Base-by-base conservation (phyloP, 805 yeast genomes). In the Wickerhamiella dianesei region DNA sequence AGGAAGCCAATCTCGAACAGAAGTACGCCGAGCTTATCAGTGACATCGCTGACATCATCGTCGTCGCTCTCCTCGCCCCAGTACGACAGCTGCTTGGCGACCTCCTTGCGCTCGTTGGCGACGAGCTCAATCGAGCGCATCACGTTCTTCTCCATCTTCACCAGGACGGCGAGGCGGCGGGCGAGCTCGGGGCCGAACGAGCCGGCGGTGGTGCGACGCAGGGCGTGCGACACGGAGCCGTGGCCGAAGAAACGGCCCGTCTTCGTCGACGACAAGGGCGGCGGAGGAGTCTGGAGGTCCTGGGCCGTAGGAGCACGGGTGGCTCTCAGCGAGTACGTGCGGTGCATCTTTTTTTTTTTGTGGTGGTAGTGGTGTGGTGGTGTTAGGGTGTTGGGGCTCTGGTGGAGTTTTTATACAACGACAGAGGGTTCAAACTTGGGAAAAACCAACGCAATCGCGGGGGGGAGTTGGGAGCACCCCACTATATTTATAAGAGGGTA, bases 61-160 rank as follows among this genome's bases (percentile, higher is more conserved):
- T 89, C 97, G 64, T 88, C 87, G 51, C 50, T 47, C 64, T 82
- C 94, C 67, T 84, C 95, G 71, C 98, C 98, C 98, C 98, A 89
- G 57, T 81, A 66, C 35, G 96, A 87, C 65, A 89, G 77, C 73
- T 89, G 97, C 74, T 87, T 88, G 59, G 97, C 98, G 57, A 88
- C 96, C 61, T 82, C 88, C 66, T 88, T 80, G 67, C 96, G 80
- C 74, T 92, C 97, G 60, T 82, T 77, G 57, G 96, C 86, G 50
- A 86, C 88, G 55, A 85, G 74, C 72, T 92, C 97, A 61, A 92
- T 75, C 52, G 95, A 79, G 68, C 96, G 81, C 83, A 88, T 81
- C 54, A 89, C 82, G 67, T 84, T 83, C 76, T 92, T 92, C 73
- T 89, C 98, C 75, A 87, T 83, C 76, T 89, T 92, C 64, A 92